A percentile compares a stretch with the other conserved stretches of the same genome.
Evolutionary conservation across 2,329 filamentous ascomycete species (phyloP).

Genomic region (Fusarium tanahbumbuense): DNA sequence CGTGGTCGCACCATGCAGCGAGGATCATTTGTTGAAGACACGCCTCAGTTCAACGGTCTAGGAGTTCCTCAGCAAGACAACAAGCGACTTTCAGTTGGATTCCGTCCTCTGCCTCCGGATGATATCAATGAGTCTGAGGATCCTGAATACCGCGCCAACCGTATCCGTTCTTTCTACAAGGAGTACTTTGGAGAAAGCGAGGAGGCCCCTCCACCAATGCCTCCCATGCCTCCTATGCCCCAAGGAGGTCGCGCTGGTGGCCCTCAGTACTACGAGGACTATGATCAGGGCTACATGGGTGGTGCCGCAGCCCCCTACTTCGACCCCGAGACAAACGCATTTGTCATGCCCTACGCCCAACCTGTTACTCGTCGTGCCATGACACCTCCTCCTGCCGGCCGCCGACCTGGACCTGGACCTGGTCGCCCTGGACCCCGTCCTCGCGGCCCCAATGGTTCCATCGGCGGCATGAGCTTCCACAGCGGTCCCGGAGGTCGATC

Average conservation of each 20-base stretch:
- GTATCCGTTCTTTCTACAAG: slow-evolving; percentile 98
- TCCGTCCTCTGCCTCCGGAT: slow-evolving; percentile 89
- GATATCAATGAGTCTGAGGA: slow-evolving; percentile 85
- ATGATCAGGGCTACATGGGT: slow-evolving; percentile 75
- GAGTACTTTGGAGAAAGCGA: slow-evolving; percentile 96
- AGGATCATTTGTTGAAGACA: slow-evolving; percentile 41
- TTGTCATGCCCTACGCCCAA: slow-evolving; percentile 85
- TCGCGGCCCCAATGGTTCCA: slow-evolving; percentile 60
- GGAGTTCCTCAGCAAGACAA: slow-evolving; percentile 66
- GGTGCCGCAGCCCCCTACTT: slow-evolving; percentile 71
- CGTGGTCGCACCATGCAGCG: slow-evolving; percentile 54
- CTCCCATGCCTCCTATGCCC: slow-evolving; percentile 49
- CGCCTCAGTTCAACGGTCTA: slow-evolving; percentile 54
- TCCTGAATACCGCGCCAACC: slow-evolving; percentile 92
- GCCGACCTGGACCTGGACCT: slow-evolving; percentile 54
- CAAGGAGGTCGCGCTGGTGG: slow-evolving; percentile 35
- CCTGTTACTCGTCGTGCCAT: slow-evolving; percentile 90
- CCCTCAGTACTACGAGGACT: slow-evolving; percentile 77
- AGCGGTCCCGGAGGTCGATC: slow-evolving; percentile 66
- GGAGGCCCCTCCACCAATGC: slow-evolving; percentile 57
- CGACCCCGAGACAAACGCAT: slow-evolving; percentile 75
- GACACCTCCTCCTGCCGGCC: slow-evolving; percentile 83
- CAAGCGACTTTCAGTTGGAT: slow-evolving; percentile 73
- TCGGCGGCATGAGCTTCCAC: slow-evolving; percentile 61
- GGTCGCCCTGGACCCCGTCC: slow-evolving; percentile 48